Evolutionary conservation across 2,329 filamentous ascomycete genomes (phyloP).

Genomic region (Trichoderma guizhouense): DNA sequence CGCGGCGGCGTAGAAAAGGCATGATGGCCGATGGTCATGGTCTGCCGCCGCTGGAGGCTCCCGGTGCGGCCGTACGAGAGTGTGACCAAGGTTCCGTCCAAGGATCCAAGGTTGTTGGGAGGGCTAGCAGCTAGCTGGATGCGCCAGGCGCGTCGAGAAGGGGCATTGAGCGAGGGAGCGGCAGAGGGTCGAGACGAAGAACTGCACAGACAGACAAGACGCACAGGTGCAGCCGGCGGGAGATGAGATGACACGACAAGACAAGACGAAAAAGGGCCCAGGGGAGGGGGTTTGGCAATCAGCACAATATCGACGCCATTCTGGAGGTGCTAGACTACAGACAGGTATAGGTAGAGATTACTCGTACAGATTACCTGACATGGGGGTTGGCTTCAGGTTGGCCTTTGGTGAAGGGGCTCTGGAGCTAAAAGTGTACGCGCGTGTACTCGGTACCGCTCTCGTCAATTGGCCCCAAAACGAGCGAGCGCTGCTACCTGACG

Average conservation of each 20-base stretch:
- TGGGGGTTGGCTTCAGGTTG: background rate
- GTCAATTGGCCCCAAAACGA: background rate
- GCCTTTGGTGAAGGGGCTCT: background rate
- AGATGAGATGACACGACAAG: background rate
- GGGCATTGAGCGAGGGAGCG: conserved; percentile 14
- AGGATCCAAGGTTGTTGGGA: background rate
- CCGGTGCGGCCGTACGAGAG: background rate
- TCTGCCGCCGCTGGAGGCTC: conserved; percentile 24
- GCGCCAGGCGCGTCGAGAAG: conserved; percentile 15
- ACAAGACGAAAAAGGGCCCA: background rate
- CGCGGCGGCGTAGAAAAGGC: conserved; percentile 61
- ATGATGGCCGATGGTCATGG: conserved; percentile 44
- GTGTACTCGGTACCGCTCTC: conserved; percentile 1
- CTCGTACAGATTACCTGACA: conserved; percentile 3
- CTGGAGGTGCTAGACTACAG: background rate
- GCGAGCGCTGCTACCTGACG: background rate
- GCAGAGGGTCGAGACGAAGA: background rate
- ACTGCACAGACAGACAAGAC: background rate
- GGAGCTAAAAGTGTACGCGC: conserved; percentile 1
- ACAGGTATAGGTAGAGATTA: background rate
- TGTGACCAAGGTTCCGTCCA: background rate
- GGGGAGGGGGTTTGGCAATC: background rate
- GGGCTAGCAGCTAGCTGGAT: conserved; percentile 8
- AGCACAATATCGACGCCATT: conserved; percentile 14
- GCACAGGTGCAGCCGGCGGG: background rate